phyloP scores from a whole-genome alignment of 116 monocot species.

The Dioscorea cayenensis region DNA sequence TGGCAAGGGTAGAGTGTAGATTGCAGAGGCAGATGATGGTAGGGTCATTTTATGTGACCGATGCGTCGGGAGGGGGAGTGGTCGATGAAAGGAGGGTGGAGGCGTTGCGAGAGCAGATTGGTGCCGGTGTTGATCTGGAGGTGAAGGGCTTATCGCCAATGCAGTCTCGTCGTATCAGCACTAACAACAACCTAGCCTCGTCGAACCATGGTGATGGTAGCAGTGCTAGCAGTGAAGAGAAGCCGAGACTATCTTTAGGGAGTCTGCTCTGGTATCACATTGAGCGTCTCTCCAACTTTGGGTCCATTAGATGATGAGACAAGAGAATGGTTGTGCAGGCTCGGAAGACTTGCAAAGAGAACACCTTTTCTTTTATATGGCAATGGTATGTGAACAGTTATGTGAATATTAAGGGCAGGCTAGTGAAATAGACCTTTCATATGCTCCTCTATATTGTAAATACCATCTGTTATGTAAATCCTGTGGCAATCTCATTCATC shows the following conservation, averaged over 20 bases:
- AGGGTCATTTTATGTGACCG: slow-evolving; percentile 47
- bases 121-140: slow-evolving; percentile 10
- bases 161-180: too few species aligned
- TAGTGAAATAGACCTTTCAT: too few species aligned
- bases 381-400: too few species aligned
- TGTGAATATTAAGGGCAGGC: too few species aligned
- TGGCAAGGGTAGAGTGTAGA: slow-evolving; percentile 32
- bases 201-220: background rate
- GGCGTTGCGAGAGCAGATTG: slow-evolving; percentile 20
- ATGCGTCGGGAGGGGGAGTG: slow-evolving; percentile 19
- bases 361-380: too few species aligned
- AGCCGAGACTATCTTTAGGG: slow-evolving; percentile 28
- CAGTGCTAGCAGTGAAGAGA: background rate
- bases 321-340: background rate
- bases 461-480: too few species aligned
- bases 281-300: slow-evolving; percentile 39
- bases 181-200: background rate
- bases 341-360: background rate
- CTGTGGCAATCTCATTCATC: too few species aligned
- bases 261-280: slow-evolving; percentile 57
- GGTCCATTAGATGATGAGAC: slow-evolving; percentile 25
- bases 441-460: too few species aligned
- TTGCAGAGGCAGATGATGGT: slow-evolving; percentile 22
- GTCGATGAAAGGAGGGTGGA: slow-evolving; percentile 26
- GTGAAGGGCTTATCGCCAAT: slow-evolving; percentile 3